phyloP scores from a whole-genome alignment of 2,329 filamentous ascomycete species.

The Aspergillus sp. region DNA sequence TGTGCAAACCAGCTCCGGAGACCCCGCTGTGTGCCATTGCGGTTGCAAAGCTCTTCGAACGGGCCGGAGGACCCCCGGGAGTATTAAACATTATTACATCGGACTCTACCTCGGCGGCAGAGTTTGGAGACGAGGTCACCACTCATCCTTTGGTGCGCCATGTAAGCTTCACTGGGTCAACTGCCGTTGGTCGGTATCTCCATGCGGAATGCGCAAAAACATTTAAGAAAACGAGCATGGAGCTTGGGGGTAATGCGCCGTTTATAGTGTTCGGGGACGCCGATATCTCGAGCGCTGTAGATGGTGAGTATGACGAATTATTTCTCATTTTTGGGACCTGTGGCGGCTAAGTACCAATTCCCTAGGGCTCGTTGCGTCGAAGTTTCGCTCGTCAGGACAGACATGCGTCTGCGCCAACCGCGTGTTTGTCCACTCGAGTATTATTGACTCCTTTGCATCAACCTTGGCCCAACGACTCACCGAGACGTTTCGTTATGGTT shows the following conservation, averaged over 20 bases:
- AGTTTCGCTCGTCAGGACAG: constrained; percentile 11
- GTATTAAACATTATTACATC: constrained; percentile 9
- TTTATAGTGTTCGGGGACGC: constrained; percentile 62
- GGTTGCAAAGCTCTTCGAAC: background rate
- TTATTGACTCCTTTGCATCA: constrained; percentile 6
- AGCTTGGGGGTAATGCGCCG: constrained; percentile 61
- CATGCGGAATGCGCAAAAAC: constrained; percentile 41
- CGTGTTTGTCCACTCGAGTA: constrained; percentile 9
- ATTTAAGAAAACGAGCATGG: constrained; percentile 60
- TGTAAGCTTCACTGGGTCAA: constrained; percentile 13
- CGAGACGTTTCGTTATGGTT: constrained; percentile 6
- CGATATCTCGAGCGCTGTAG: constrained; percentile 45
- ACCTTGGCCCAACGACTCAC: constrained; percentile 1
- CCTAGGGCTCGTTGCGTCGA: background rate
- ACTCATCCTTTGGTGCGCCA: constrained; percentile 7
- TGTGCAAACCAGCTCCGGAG: background rate
- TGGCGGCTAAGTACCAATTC: background rate
- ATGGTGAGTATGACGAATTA: background rate
- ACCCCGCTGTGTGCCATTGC: background rate
- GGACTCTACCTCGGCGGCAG: background rate
- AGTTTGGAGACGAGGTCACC: constrained; percentile 8
- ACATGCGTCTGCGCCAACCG: constrained; percentile 15
- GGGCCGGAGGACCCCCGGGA: background rate
- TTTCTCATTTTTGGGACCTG: background rate
- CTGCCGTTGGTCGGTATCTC: constrained; percentile 9